Evolutionary conservation across 2,329 filamentous ascomycete species (phyloP), one percentile per base, ranked within the genome.

Genomic region (Diaporthe sp.): DNA sequence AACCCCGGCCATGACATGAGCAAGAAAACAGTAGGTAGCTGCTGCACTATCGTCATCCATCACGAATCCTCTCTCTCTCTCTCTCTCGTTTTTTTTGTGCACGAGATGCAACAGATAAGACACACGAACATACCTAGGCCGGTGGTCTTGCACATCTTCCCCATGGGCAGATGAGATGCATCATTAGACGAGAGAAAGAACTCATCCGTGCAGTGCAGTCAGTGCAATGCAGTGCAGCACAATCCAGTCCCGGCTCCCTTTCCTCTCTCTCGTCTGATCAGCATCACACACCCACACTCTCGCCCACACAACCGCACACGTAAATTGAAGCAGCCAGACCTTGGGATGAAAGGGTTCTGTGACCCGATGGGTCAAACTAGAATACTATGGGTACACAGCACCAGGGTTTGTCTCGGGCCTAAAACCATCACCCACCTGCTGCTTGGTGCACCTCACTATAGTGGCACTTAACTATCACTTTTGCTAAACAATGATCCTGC

Each of bases 321-420:
- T 19, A 54, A 54, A 54, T 40, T 54, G 47, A 68, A 50, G 30
- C 45, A 67, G 45, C 45, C 45, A 64, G 12, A 40, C 45, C 45
- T 68, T 30, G 64, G 64, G 64, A 68, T 54, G 47, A 68, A 54
- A 40, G 45, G 30, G 64, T 40, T 68, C 64, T 50, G 64, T 68
- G 47, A 54, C 64, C 64, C 33, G 64, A 68, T 54, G 64, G 64
- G 64, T 68, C 64, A 54, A 68, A 54, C 47, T 68, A 68, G 64
- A 68, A 68, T 68, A 68, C 45, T 54, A 68, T 68, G 64, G 64
- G 33, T 68, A 68, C 47, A 30, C n/a, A 22, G 30, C 64, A 30
- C 64, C 64, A 50, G 40, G 64, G 64, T 35, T 68, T 68, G 47
- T 54, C 64, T 68, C 64, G 64, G 64, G 40, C 64, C 64, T 52